These are phyloP conservation scores for Lasiodiplodia gonubiensis DNA, from an alignment of 2,329 filamentous ascomycete species.

Conservation along the genomic window DNA sequence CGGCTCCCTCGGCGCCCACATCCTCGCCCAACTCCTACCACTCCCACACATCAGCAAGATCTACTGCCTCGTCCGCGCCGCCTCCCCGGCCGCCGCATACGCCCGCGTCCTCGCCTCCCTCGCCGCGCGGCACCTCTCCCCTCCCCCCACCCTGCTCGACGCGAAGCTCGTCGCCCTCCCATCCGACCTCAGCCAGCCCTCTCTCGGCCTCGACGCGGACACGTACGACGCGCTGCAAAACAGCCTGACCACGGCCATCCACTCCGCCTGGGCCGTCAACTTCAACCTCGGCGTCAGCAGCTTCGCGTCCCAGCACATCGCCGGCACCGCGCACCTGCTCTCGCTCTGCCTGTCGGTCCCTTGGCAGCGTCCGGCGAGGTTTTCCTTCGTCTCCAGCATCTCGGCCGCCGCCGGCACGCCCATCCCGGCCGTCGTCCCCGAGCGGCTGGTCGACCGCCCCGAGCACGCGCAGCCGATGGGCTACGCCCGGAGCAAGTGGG, in stretches of 20 bases:
- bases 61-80: conserved; percentile 52
- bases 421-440: conserved; percentile 38
- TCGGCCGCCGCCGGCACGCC: conserved; percentile 50
- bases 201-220: conserved; percentile 48
- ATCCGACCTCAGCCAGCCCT: conserved; percentile 47
- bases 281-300: conserved; percentile 60
- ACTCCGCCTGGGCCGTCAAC: conserved; percentile 63
- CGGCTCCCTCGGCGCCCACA: conserved; percentile 35
- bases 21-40: conserved; percentile 34
- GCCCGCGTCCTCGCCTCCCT: conserved; percentile 42
- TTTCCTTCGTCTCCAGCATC: conserved; percentile 56
- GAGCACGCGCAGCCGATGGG: conserved; percentile 56
- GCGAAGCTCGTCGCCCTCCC: conserved; percentile 47
- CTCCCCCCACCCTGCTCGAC: conserved; percentile 28
- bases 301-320: conserved; percentile 56
- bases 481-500: conserved; percentile 58
- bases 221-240: conserved; percentile 32
- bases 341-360: conserved; percentile 44
- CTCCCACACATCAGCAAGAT: conserved; percentile 32
- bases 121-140: conserved; percentile 43
- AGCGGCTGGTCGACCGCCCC: conserved; percentile 45
- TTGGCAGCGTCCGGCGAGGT: conserved; percentile 43
- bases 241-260: conserved; percentile 53
- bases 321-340: conserved; percentile 53
- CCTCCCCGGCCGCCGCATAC: conserved; percentile 35